These are phyloP conservation scores for Heimioporus retisporus DNA, from an alignment of 1,284 basidiomycete genomes.

Conservation along the genomic window DNA sequence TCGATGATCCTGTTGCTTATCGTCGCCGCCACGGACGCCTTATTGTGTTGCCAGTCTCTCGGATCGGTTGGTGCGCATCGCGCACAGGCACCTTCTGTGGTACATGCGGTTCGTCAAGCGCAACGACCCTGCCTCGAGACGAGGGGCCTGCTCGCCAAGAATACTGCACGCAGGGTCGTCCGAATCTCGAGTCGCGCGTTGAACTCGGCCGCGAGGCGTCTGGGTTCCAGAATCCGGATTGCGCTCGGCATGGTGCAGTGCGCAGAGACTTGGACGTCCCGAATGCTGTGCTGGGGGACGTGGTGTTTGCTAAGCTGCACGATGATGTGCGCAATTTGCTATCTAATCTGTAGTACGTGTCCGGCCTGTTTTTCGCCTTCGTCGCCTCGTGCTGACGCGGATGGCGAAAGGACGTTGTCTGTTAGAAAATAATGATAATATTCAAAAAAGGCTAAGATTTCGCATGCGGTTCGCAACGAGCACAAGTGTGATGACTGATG, in stretches of 20 bases:
- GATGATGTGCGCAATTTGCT: constrained; percentile 41
- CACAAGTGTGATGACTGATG: too few relatives aligned
- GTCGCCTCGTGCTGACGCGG: too few relatives aligned
- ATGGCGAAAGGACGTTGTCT: constrained; percentile 36
- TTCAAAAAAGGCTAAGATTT: too few relatives aligned
- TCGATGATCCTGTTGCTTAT: too few relatives aligned
- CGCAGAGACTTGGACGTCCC: constrained; percentile 56
- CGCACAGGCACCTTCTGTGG: constrained; percentile 34
- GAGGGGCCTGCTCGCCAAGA: constrained; percentile 12
- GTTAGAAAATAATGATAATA: too few relatives aligned
- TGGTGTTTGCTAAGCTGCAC: constrained; percentile 20
- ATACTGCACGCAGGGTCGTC: constrained; percentile 26
- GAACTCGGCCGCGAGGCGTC: constrained; percentile 56
- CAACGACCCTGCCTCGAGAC: constrained; percentile 43
- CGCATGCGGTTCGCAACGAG: too few relatives aligned
- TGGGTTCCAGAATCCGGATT: constrained; percentile 52
- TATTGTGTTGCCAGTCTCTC: constrained; percentile 30
- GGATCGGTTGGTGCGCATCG: constrained; percentile 34
- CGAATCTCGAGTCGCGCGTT: constrained; percentile 59
- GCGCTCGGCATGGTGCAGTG: constrained; percentile 66
- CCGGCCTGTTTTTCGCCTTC: too few relatives aligned
- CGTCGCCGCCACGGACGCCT: too few relatives aligned
- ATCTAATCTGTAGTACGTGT: constrained; percentile 42
- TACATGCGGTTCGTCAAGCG: constrained; percentile 47
- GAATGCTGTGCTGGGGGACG: constrained; percentile 42